Conservation (phyloP, 2,329 filamentous ascomycete genomes). For the Ramularia endophylla region DNA sequence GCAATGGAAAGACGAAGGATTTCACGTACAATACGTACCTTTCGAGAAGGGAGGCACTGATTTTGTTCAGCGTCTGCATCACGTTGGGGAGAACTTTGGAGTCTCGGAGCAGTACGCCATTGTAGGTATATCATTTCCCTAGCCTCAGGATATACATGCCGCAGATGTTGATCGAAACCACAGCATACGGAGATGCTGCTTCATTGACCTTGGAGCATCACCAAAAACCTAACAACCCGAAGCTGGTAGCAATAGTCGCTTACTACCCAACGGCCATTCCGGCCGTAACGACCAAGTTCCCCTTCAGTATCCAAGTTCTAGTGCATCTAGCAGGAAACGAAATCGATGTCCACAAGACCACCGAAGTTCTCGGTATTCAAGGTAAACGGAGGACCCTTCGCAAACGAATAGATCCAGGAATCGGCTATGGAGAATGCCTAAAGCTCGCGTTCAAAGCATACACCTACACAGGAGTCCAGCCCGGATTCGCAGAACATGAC, state of each 20-base stretch:
- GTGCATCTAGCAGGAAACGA: conserved; percentile 52
- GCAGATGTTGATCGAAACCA: conserved; percentile 6
- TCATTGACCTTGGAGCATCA: conserved; percentile 53
- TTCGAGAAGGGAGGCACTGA: conserved; percentile 44
- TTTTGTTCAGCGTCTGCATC: conserved; percentile 44
- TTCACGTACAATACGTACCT: conserved; percentile 53
- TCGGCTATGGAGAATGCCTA: conserved; percentile 44
- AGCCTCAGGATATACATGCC: no score
- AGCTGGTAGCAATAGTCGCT: conserved; percentile 54
- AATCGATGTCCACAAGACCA: conserved; percentile 44
- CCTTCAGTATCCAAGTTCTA: conserved; percentile 42
- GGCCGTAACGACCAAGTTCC: conserved; percentile 40
- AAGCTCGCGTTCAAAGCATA: conserved; percentile 44
- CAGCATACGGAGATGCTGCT: conserved; percentile 60
- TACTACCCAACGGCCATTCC: conserved; percentile 59
- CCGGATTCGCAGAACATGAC: conserved; percentile 67
- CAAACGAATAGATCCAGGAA: conserved; percentile 46
- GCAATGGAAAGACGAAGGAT: conserved; percentile 56
- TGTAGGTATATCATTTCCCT: conserved; percentile 43
- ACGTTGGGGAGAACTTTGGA: conserved; percentile 50
- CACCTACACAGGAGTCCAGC: conserved; percentile 50
- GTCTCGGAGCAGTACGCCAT: conserved; percentile 56
- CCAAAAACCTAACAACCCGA: conserved; percentile 48
- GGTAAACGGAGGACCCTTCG: conserved; percentile 45
- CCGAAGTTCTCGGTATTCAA: conserved; percentile 49